phyloP scores from a whole-genome alignment of 441 rosid species.

The Gossypium schwendimanii region DNA sequence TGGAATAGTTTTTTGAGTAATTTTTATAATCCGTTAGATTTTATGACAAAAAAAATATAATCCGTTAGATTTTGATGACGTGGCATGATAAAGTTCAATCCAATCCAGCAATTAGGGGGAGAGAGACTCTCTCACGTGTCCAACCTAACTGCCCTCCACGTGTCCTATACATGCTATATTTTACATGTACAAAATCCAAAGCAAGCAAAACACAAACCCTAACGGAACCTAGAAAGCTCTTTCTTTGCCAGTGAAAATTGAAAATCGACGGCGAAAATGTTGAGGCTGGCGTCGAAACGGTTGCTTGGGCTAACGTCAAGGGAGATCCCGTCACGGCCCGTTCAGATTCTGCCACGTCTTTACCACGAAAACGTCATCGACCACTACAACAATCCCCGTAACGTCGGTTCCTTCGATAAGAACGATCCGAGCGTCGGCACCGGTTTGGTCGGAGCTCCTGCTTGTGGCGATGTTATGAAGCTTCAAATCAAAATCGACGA shows the following conservation, averaged over 20 bases:
- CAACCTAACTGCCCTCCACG: neutral
- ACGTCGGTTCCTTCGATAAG: slow-evolving; percentile 88
- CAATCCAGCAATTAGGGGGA: neutral
- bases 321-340: slow-evolving; percentile 26
- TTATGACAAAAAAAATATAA: neutral
- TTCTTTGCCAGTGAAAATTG: neutral
- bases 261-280: slow-evolving; percentile 22
- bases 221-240: neutral
- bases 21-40: neutral
- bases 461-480: slow-evolving; percentile 97
- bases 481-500: slow-evolving; percentile 89
- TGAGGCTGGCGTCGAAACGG: slow-evolving; percentile 36
- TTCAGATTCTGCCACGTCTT: slow-evolving; percentile 29
- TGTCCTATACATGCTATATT: neutral
- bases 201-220: neutral
- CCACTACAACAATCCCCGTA: slow-evolving; percentile 86
- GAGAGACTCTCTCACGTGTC: neutral
- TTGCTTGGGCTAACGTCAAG: slow-evolving; percentile 33
- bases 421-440: slow-evolving; percentile 72
- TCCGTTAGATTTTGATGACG: neutral
- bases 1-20: no score
- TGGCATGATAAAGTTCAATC: neutral
- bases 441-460: slow-evolving; percentile 93
- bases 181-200: neutral
- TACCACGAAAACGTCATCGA: slow-evolving; percentile 91